phyloP scores from a whole-genome alignment of 73 alveolate species.

The Symbiodinium natans region DNA sequence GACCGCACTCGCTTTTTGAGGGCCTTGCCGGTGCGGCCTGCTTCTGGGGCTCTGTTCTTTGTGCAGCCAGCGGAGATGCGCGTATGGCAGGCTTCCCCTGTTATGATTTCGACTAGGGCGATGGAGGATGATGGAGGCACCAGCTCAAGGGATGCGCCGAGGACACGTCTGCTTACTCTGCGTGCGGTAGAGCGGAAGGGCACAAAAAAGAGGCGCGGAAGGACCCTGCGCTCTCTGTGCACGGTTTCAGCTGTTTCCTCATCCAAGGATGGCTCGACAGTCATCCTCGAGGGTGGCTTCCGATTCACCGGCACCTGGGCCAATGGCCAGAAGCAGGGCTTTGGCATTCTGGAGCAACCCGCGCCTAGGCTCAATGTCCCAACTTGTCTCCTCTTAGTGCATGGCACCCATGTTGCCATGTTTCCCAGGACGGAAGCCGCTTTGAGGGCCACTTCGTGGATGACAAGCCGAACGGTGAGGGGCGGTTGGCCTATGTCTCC shows the following conservation, averaged over 20 bases:
- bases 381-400: too few relatives aligned
- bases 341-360: conserved; percentile 45
- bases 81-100: conserved; percentile 43
- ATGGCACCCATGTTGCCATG: too few relatives aligned
- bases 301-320: conserved; percentile 7
- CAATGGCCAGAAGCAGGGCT: conserved; percentile 47
- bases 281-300: conserved; percentile 37
- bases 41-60: conserved; percentile 55
- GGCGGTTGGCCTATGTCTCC: conserved; percentile 31
- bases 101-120: conserved; percentile 23
- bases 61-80: conserved; percentile 38
- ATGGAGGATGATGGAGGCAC: too few relatives aligned
- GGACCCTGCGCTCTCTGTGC: too few relatives aligned
- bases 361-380: not conserved
- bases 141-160: too few relatives aligned
- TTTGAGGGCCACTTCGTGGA: conserved; percentile 59
- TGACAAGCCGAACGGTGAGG: conserved; percentile 45
- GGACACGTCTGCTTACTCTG: too few relatives aligned
- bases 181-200: too few relatives aligned
- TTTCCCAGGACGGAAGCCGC: conserved; percentile 76
- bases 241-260: too few relatives aligned
- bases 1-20: conserved; percentile 29
- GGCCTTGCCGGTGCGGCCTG: conserved; percentile 87
- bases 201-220: too few relatives aligned
- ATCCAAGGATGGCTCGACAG: not conserved